Base-by-base conservation (phyloP, 805 yeast species). In the Candida nitratophila region DNA sequence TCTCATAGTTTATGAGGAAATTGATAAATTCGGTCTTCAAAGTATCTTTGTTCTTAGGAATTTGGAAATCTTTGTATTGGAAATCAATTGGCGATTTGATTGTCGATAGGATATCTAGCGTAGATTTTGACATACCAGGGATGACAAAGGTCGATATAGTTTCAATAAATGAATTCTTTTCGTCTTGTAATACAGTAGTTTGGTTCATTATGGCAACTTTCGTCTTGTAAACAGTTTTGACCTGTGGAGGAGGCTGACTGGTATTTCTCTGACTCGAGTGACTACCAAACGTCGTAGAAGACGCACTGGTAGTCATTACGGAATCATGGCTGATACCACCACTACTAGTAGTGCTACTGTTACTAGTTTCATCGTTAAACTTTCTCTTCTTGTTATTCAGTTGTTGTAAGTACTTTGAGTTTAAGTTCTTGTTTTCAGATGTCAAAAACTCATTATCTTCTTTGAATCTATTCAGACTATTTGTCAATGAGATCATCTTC, bases 381-480 rank as follows among this genome's bases (percentile, higher is more conserved):
- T 50, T 54, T 24, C 65, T 49, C 39, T 50, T 59, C 50, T 60
- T 60, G 11, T 14, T 17, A 34, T 20, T 34, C 15, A 34, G 4
- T 19, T 56, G 59, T 27, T 53, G 52, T n/a, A 49, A 32, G 30
- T 52, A 55, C 40, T 50, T 53, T 3, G 56, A 43, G 14, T 51
- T 48, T 37, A 63, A 42, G 14, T 51, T 71, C 47, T 66, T 69
- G 42, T 71, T 60, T 49, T 78, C 83, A 32, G 74, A 69, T 12
- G 63, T 59, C 35, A 79, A 57, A 50, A 82, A 81, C 59, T 73
- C 68, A 54, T 74, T 75, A 50, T 81, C 84, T 43, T 75, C 77
- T 48, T 74, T 75, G 31, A 76, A 57, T 41, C 66, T 66, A 44
- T 63, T 69, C 7, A 78, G 54, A 39, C 66, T 64, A 7, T 66